Percentiles rank a stretch among this genome's conserved stretches.
Evolutionary conservation across 2,329 filamentous ascomycete genomes (phyloP).

Genomic region (Fusarium euwallaceae): DNA sequence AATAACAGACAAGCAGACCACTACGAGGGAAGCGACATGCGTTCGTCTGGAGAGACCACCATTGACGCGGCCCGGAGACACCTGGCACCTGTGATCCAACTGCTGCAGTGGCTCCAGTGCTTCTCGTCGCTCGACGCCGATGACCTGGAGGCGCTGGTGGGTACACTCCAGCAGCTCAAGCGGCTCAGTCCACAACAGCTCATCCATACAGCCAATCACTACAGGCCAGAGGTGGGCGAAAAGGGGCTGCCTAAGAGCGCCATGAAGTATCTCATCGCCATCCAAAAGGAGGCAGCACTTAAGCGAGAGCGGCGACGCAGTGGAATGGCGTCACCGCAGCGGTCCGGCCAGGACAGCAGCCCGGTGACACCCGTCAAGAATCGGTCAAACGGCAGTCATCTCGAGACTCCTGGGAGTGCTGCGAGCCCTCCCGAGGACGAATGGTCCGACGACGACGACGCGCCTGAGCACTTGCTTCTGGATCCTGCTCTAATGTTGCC

Average conservation of each 20-base stretch:
- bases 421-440: conserved; percentile 51
- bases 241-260: conserved; percentile 90
- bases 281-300: conserved; percentile 80
- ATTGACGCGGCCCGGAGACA: conserved; percentile 87
- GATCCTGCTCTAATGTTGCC: conserved; percentile 94
- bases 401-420: conserved; percentile 59
- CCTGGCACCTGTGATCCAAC: conserved; percentile 89
- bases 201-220: conserved; percentile 91
- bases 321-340: conserved; percentile 59
- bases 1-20: conserved; percentile 97
- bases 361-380: conserved; percentile 61
- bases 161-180: conserved; percentile 90
- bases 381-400: conserved; percentile 58
- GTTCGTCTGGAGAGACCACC: conserved; percentile 86
- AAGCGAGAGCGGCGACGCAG: conserved; percentile 68
- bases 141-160: conserved; percentile 88
- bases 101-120: conserved; percentile 97
- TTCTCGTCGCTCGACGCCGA: conserved; percentile 91
- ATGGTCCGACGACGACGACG: conserved; percentile 71
- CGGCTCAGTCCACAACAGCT: conserved; percentile 88
- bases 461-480: conserved; percentile 81
- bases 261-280: conserved; percentile 84
- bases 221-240: conserved; percentile 94
- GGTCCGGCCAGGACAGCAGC: conserved; percentile 52
- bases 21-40: conserved; percentile 92